Percentiles rank a stretch among this genome's conserved stretches.
Evolutionary conservation across 441 rosid genomes (phyloP).

Genomic region (Metrosideros polymorpha): DNA sequence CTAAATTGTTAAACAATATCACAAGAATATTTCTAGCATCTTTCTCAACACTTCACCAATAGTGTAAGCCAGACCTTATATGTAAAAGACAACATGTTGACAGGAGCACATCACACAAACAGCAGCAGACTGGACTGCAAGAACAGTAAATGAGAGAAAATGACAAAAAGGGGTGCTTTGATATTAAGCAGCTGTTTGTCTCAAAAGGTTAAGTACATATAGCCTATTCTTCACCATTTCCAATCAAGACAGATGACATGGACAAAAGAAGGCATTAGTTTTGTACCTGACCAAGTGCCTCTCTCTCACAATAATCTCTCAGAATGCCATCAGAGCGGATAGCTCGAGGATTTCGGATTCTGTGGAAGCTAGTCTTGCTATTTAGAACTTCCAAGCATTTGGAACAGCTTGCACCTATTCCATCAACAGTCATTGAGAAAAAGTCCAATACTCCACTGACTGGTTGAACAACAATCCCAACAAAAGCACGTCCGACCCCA

Average conservation of each 20-base stretch:
- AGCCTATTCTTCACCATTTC: neutral
- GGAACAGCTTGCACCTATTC: slow-evolving; percentile 94
- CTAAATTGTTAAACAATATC: neutral
- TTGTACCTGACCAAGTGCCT: slow-evolving; percentile 92
- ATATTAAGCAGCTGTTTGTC: neutral
- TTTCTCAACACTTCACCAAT: neutral
- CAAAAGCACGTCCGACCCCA: slow-evolving; percentile 87
- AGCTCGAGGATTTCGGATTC: slow-evolving; percentile 92
- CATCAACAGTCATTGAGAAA: slow-evolving; percentile 91
- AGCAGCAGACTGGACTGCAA: neutral
- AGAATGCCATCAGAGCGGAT: slow-evolving; percentile 72
- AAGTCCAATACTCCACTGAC: slow-evolving; percentile 97
- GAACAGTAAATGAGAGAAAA: neutral
- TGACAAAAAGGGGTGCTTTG: neutral
- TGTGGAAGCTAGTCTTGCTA: slow-evolving; percentile 54
- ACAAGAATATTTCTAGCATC: neutral
- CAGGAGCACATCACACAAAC: neutral
- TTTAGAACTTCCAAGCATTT: slow-evolving; percentile 79
- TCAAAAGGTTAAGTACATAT: neutral
- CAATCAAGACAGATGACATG: neutral
- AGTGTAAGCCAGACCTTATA: neutral
- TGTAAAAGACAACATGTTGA: neutral
- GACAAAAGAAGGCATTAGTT: neutral
- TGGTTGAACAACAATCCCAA: slow-evolving; percentile 92
- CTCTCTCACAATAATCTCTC: slow-evolving; percentile 79